Evolutionary conservation across 495 filamentous ascomycete genomes (phyloP).

Genomic region (Cladorrhinum samala): DNA sequence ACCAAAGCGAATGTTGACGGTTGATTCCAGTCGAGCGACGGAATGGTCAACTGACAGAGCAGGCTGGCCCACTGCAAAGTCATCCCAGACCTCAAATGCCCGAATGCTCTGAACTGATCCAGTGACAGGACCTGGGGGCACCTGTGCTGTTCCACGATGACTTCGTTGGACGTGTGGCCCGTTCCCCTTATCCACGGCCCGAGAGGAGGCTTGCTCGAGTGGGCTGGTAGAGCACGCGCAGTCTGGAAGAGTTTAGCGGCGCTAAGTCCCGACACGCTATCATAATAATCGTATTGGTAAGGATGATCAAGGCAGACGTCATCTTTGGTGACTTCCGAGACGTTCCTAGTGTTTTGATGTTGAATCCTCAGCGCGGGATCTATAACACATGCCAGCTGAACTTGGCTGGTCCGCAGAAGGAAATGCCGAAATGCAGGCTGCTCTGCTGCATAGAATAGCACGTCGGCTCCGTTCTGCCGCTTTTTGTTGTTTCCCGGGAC

Average conservation of each 20-base stretch:
- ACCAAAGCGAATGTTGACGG: conserved; percentile 40
- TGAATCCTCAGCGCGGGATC: conserved; percentile 15
- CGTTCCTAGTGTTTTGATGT: conserved; percentile 9
- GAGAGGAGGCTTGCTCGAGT: neutral
- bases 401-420: neutral
- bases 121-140: conserved; percentile 41
- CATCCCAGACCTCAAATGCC: conserved; percentile 40
- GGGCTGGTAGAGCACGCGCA: conserved; percentile 9
- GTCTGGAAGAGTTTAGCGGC: neutral
- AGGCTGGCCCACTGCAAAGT: conserved; percentile 53
- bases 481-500: conserved; percentile 22
- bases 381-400: conserved; percentile 11
- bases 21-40: conserved; percentile 42
- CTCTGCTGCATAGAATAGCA: neutral
- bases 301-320: conserved; percentile 44
- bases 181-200: conserved; percentile 9
- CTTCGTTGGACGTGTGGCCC: conserved; percentile 32
- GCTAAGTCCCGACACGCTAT: neutral
- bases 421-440: neutral
- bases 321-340: conserved; percentile 17
- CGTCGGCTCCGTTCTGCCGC: neutral
- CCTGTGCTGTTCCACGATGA: conserved; percentile 39
- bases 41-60: conserved; percentile 41
- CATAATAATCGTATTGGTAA: conserved; percentile 32
- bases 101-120: conserved; percentile 47